These are phyloP conservation scores for Lepidopterella palustris DNA, from an alignment of 495 filamentous ascomycete species.

Conservation along the genomic window DNA sequence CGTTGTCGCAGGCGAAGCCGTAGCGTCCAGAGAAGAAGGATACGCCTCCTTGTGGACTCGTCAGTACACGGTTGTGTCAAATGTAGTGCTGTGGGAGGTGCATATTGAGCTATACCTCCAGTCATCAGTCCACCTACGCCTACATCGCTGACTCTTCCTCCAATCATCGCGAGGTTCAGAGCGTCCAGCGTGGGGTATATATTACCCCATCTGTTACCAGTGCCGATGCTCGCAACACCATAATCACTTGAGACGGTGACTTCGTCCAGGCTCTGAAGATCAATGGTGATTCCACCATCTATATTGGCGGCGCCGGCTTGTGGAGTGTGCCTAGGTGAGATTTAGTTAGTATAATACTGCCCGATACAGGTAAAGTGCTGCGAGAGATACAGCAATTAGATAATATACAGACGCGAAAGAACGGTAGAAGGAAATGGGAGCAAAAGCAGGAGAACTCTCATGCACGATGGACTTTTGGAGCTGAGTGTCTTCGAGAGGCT, in stretches of 20 bases:
- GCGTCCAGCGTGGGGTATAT: slow-evolving; percentile 23
- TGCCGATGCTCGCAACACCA: slow-evolving; percentile 13
- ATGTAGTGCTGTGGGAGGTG: background rate
- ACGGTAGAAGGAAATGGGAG: no score
- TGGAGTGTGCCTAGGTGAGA: slow-evolving; percentile 20
- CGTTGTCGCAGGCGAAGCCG: slow-evolving; percentile 31
- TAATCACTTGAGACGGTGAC: slow-evolving; percentile 18
- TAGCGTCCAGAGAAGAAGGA: slow-evolving; percentile 28
- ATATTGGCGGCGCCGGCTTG: slow-evolving; percentile 27
- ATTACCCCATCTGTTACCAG: slow-evolving; percentile 27
- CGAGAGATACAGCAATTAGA: no score
- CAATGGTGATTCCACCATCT: slow-evolving; percentile 29
- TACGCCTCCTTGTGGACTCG: slow-evolving; percentile 20
- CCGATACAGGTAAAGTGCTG: background rate
- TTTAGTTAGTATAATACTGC: background rate
- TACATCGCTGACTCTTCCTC: slow-evolving; percentile 23
- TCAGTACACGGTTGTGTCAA: background rate
- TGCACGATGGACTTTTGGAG: no score
- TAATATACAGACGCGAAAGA: no score
- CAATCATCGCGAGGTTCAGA: slow-evolving; percentile 21
- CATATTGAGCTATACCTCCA: slow-evolving; percentile 29
- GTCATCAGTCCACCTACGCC: slow-evolving; percentile 27
- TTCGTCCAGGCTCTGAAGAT: slow-evolving; percentile 23
- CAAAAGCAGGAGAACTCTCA: no score
- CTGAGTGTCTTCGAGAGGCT: no score